Evolutionary conservation across 2,329 filamentous ascomycete species (phyloP).

Genomic region (Trichoderma hamatum): DNA sequence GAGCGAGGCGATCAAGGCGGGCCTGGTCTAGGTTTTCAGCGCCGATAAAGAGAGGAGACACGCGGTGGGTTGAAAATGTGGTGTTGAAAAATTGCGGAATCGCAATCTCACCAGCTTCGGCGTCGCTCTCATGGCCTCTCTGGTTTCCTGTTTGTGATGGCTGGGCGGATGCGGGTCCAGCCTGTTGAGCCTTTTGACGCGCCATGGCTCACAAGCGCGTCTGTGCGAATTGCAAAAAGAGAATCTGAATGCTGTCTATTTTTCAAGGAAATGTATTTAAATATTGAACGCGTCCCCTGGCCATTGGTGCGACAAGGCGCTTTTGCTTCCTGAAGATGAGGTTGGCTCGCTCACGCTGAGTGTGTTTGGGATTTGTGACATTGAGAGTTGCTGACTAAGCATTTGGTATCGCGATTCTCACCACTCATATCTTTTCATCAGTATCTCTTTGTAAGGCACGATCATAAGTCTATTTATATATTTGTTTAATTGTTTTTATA

Average conservation of each 20-base stretch:
- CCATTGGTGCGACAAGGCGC: not conserved
- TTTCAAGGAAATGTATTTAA: not conserved
- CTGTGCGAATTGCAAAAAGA: not conserved
- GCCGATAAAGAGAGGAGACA: conserved; percentile 57
- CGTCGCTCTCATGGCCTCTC: not conserved
- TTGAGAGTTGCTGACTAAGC: not conserved
- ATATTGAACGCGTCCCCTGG: not conserved
- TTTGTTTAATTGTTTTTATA: not conserved
- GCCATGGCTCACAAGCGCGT: conserved; percentile 16
- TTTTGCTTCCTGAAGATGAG: conserved; percentile 7
- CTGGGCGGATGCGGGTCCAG: not conserved
- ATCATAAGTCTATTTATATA: no score
- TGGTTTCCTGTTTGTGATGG: not conserved
- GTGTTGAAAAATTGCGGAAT: conserved; percentile 58
- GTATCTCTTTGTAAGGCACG: no score
- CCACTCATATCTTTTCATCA: not conserved
- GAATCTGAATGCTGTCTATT: not conserved
- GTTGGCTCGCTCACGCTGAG: not conserved
- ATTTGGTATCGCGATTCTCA: not conserved
- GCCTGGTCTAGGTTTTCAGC: conserved; percentile 41
- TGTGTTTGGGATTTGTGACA: not conserved
- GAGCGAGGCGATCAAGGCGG: conserved; percentile 49
- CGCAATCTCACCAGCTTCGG: conserved; percentile 33
- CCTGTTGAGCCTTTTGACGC: conserved; percentile 14
- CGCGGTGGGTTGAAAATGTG: conserved; percentile 60